These are phyloP conservation scores for Calocybe gambosa DNA, from an alignment of 1,284 basidiomycete genomes.

Conservation along the genomic window DNA sequence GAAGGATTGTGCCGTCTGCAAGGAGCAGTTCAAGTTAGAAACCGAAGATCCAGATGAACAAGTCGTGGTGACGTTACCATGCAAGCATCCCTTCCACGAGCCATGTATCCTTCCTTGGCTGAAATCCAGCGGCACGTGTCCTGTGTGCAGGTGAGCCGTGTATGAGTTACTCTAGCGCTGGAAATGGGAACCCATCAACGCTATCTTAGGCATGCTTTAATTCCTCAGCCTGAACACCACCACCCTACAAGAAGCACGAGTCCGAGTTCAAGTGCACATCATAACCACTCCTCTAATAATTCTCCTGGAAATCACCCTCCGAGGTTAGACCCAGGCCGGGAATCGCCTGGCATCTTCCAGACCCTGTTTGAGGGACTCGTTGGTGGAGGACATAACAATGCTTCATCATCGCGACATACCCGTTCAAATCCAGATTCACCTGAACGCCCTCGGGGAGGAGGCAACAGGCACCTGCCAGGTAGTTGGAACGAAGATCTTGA, in stretches of 20 bases:
- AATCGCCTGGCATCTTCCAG: constrained; percentile 24
- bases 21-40: constrained; percentile 64
- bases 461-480: constrained; percentile 25
- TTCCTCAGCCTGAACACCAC: constrained; percentile 43
- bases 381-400: constrained; percentile 14
- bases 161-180: background rate
- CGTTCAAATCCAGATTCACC: constrained; percentile 24
- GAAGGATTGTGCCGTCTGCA: constrained; percentile 74
- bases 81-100: constrained; percentile 77
- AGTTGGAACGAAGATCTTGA: constrained; percentile 33
- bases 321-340: constrained; percentile 8
- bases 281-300: constrained; percentile 2
- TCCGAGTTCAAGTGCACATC: constrained; percentile 10
- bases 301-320: constrained; percentile 2
- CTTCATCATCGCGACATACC: constrained; percentile 19
- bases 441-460: constrained; percentile 12
- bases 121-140: constrained; percentile 78
- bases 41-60: constrained; percentile 69
- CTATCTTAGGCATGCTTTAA: constrained; percentile 42
- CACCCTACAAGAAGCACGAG: constrained; percentile 16
- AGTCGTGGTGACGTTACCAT: constrained; percentile 66
- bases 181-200: constrained; percentile 2
- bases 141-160: constrained; percentile 65
- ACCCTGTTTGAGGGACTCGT: constrained; percentile 25
- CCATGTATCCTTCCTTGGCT: constrained; percentile 80